Percentiles rank a stretch among this genome's conserved stretches.
Conservation (phyloP, 495 filamentous ascomycete species). For the Pseudotulostoma volvatum region DNA sequence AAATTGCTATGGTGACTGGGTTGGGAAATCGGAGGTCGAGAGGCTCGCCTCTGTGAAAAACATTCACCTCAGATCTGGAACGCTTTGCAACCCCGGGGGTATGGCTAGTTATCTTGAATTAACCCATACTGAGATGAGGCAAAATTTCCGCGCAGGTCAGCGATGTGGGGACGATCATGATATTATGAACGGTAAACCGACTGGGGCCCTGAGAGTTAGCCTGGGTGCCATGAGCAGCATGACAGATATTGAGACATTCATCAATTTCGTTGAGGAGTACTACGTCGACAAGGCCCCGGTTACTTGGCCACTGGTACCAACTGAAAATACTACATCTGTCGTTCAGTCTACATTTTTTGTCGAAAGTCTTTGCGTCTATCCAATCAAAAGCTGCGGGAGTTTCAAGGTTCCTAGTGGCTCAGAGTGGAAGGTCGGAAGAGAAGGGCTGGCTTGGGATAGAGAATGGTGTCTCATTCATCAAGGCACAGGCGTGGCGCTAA, state of each 20-base stretch:
- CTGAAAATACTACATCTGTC: slow-evolving; percentile 7
- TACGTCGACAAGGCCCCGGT: slow-evolving; percentile 39
- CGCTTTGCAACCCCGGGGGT: slow-evolving; percentile 83
- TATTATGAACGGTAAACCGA: slow-evolving; percentile 66
- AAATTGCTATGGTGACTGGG: slow-evolving; percentile 49
- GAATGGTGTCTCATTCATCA: slow-evolving; percentile 88
- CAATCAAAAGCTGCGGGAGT: slow-evolving; percentile 78
- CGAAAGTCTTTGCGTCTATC: slow-evolving; percentile 52
- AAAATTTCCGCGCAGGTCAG: slow-evolving; percentile 65
- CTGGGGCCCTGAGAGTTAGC: slow-evolving; percentile 70
- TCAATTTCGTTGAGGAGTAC: slow-evolving; percentile 61
- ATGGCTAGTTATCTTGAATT: slow-evolving; percentile 52
- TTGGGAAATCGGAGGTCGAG: slow-evolving; percentile 71
- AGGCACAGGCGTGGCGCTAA: slow-evolving; percentile 60
- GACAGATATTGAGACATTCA: slow-evolving; percentile 53
- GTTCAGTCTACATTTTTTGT: slow-evolving; percentile 26
- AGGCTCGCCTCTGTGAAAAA: slow-evolving; percentile 60
- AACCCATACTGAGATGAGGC: slow-evolving; percentile 59
- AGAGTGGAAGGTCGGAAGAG: slow-evolving; percentile 56
- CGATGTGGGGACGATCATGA: slow-evolving; percentile 69
- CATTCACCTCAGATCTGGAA: slow-evolving; percentile 71
- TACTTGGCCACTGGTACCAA: slow-evolving; percentile 10
- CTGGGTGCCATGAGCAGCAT: slow-evolving; percentile 77
- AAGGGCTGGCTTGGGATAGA: slow-evolving; percentile 80
- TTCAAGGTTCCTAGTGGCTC: slow-evolving; percentile 48